Evolutionary conservation across 345 rosid species (phyloP).

Genomic region (Eucalyptus virginea): DNA sequence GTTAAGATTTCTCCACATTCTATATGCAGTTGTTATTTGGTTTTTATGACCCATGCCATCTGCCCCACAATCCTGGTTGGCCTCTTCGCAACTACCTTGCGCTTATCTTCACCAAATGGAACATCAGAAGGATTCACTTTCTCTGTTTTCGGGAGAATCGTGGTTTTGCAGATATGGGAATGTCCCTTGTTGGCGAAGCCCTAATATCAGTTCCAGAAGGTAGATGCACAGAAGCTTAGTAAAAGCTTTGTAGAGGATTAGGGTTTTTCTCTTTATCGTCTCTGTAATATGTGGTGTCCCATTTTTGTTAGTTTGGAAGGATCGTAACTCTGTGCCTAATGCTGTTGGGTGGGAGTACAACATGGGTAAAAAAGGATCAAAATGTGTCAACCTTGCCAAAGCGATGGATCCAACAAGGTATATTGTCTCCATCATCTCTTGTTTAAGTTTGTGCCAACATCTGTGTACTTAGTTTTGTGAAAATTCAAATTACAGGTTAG

Average conservation of each 20-base stretch:
- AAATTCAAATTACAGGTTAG: constrained; percentile 40
- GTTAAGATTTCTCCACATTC: not conserved
- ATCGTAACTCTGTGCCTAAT: constrained; percentile 33
- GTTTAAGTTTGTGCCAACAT: not conserved
- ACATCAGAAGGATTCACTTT: constrained; percentile 47
- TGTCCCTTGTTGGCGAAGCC: constrained; percentile 85
- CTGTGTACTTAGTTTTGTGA: not conserved
- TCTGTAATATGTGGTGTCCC: not conserved
- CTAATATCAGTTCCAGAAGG: constrained; percentile 46
- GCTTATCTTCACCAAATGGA: constrained; percentile 68
- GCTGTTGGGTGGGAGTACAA: constrained; percentile 90
- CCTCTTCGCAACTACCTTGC: constrained; percentile 89
- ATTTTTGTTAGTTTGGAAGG: constrained; percentile 34
- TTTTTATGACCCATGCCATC: constrained; percentile 91
- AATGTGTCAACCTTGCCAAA: constrained; percentile 73
- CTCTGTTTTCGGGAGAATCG: constrained; percentile 87
- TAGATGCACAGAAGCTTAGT: constrained; percentile 29
- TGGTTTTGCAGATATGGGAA: constrained; percentile 73
- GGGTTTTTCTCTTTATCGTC: not conserved
- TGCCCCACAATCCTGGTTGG: constrained; percentile 91
- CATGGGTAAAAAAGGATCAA: constrained; percentile 44
- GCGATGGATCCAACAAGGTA: constrained; percentile 93
- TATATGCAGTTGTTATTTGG: constrained; percentile 61
- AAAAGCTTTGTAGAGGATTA: not conserved
- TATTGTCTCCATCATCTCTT: not conserved